Evolutionary conservation across 768 basidiomycete genomes (phyloP).

Genomic region (Lactarius psammicola): DNA sequence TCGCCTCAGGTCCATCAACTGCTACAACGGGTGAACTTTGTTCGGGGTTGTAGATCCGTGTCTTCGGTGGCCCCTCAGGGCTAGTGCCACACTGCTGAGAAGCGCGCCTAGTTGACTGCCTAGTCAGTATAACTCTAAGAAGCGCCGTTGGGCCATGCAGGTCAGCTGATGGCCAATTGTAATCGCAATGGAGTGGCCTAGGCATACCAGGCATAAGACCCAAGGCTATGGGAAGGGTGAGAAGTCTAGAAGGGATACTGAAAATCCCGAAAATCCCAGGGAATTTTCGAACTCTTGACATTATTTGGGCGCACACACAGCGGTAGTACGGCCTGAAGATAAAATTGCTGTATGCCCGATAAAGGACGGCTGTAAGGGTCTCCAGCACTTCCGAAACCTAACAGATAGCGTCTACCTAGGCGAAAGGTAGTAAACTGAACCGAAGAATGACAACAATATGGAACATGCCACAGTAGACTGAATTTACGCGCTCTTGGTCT

Average conservation of each 20-base stretch:
- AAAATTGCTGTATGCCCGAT: background rate
- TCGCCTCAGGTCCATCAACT: background rate
- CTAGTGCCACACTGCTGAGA: background rate
- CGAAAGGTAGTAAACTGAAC: background rate
- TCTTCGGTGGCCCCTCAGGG: background rate
- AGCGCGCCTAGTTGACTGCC: conserved; percentile 5
- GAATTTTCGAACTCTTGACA: background rate
- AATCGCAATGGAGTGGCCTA: background rate
- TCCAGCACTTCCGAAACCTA: background rate
- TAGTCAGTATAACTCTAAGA: background rate
- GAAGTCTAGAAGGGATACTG: background rate
- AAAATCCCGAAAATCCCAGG: conserved; percentile 3
- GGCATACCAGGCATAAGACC: background rate
- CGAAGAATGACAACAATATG: background rate
- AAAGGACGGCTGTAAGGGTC: background rate
- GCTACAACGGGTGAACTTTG: background rate
- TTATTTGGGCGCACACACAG: background rate
- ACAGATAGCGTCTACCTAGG: background rate
- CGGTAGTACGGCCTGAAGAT: background rate
- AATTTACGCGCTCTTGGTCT: background rate
- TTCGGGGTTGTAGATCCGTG: conserved; percentile 1
- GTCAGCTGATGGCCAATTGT: conserved; percentile 8
- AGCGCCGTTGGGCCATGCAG: background rate
- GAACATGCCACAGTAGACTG: background rate
- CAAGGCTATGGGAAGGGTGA: background rate